Conservation (phyloP, 2,329 filamentous ascomycete species). For the Coniella vitis region DNA sequence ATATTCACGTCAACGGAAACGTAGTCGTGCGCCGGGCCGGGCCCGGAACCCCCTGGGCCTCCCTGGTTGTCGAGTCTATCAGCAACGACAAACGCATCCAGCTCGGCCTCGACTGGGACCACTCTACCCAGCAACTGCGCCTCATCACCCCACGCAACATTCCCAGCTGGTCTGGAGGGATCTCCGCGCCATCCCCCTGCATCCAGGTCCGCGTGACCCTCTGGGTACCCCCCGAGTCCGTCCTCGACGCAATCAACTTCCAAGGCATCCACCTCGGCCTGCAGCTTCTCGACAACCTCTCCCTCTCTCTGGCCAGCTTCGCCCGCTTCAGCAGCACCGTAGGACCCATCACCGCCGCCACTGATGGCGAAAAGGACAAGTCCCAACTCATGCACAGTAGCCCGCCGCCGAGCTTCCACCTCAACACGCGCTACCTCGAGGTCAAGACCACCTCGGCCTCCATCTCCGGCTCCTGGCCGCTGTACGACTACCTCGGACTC, state of each 20-base stretch:
- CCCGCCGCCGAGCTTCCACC: conserved; percentile 29
- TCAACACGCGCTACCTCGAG: conserved; percentile 36
- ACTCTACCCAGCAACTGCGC: conserved; percentile 30
- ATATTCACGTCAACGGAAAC: conserved; percentile 37
- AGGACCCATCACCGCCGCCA: conserved; percentile 33
- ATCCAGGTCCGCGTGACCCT: conserved; percentile 41
- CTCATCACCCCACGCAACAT: conserved; percentile 33
- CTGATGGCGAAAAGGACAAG: conserved; percentile 21
- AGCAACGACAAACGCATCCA: conserved; percentile 37
- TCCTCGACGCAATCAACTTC: conserved; percentile 32
- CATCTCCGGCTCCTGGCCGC: conserved; percentile 43
- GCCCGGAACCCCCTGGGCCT: conserved; percentile 27
- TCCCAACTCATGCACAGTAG: conserved; percentile 21
- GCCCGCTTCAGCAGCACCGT: conserved; percentile 29
- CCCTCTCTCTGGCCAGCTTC: conserved; percentile 25
- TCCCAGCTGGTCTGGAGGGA: conserved; percentile 6
- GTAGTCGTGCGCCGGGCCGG: conserved; percentile 36
- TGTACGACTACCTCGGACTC: conserved; percentile 42
- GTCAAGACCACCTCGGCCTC: conserved; percentile 36
- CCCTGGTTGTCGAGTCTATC: conserved; percentile 36
- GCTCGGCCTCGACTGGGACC: conserved; percentile 28
- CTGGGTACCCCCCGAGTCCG: conserved; percentile 35
- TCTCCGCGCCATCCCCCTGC: conserved; percentile 29
- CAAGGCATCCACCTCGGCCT: conserved; percentile 33
- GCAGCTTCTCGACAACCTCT: conserved; percentile 33